These are phyloP conservation scores for Microthlaspi erraticum DNA, from an alignment of 345 rosid genomes.

Conservation along the genomic window DNA sequence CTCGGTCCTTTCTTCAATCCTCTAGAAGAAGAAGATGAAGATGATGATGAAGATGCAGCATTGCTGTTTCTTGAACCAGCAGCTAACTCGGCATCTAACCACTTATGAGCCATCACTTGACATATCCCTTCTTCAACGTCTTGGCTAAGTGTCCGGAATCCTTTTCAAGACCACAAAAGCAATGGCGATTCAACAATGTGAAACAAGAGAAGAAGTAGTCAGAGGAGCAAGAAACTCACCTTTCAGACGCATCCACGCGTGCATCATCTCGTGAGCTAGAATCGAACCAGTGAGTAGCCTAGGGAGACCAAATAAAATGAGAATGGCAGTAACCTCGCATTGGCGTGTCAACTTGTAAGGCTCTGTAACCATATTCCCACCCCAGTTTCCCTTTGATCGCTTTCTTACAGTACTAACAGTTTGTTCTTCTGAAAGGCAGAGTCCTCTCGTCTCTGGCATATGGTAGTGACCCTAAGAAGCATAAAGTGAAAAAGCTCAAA, in stretches of 20 bases:
- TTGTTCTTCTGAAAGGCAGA: constrained; percentile 96
- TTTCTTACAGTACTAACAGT: constrained; percentile 82
- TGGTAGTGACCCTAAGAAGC: constrained; percentile 87
- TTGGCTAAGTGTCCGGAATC: constrained; percentile 75
- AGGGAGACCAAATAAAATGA: constrained; percentile 93
- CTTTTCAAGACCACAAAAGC: constrained; percentile 48
- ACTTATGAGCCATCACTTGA: constrained; percentile 95
- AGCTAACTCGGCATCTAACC: constrained; percentile 72
- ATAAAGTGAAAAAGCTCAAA: constrained; percentile 21
- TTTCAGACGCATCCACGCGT: constrained; percentile 95
- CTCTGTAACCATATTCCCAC: constrained; percentile 70
- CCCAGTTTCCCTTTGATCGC: constrained; percentile 71
- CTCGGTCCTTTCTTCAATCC: constrained; percentile 54
- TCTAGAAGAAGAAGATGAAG: constrained; percentile 54
- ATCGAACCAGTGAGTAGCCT: constrained; percentile 96
- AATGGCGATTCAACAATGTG: constrained; percentile 27
- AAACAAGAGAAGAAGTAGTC: constrained; percentile 5
- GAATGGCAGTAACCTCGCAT: constrained; percentile 98
- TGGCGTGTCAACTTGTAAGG: constrained; percentile 76
- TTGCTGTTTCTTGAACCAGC: constrained; percentile 48
- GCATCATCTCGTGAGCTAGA: constrained; percentile 99
- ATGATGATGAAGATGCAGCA: constrained; percentile 55
- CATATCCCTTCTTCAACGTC: constrained; percentile 99
- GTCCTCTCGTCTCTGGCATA: constrained; percentile 98
- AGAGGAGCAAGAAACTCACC: constrained; percentile 48